Evolutionary conservation across 106 monocot genomes (phyloP), one percentile per base, ranked within the genome.

Genomic region (Gastrodia elata): DNA sequence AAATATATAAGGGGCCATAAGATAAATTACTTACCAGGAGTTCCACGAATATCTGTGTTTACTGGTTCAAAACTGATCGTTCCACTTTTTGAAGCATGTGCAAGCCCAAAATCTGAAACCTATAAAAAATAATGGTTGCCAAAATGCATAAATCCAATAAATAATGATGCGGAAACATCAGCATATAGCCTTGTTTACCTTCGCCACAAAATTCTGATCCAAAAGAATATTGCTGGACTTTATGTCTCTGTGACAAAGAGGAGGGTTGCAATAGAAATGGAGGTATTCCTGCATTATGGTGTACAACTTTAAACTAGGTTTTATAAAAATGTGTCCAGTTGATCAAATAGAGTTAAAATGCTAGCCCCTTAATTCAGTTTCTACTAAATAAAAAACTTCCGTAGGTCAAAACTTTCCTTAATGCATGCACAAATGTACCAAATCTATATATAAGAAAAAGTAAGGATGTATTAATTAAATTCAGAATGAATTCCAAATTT

Each of bases 231-330:
- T 96, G 73, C 92, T 92, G 6, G 95, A 85, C 68, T 96, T 96
- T 67, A 92, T 90, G 68, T 96, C 92, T 74, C 92, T 82, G 75
- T 95, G 94, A 78, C 94, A 92, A 37, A 96, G 87, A 41, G 95
- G 92, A 71, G 95, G 95, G 74, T 92, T 80, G 73, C 95, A 96
- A 81, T 89, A 96, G 81, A 96, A 91, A 86, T 96, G 95, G 38
- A 96, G 87, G 65, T 96, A 96, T 41, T 96, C 95, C 95, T 96
- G 87, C 81, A 85, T 38, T 59, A 49, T 26, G 49, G 16, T 11
- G 8, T 46, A 24, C 20, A 32, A 32, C 15, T 58, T 58, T 26
- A 32, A 32, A 32, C 30, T 61, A 61, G 14, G 61, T 61, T 5
- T 3, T 32, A 27, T 32, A 32, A 32, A 61, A 61, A 32, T 2